Evolutionary conservation across 768 basidiomycete species (phyloP).

Genomic region (Macrolepiota albuminosa): DNA sequence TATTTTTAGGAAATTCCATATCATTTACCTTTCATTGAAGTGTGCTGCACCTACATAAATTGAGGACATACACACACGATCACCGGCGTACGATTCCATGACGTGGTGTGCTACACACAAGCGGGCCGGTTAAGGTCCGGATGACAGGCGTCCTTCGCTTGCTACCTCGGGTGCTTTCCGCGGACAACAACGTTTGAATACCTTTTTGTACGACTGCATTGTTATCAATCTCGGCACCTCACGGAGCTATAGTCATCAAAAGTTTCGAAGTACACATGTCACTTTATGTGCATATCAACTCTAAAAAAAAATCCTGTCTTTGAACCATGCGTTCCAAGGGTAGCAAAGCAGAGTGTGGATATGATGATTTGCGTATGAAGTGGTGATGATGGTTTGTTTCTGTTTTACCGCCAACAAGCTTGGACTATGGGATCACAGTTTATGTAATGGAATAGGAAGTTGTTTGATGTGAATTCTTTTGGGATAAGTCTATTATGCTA

Average conservation of each 20-base stretch:
- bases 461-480: too few species aligned
- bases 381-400: neutral
- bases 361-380: neutral
- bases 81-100: neutral
- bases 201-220: neutral
- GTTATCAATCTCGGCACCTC: neutral
- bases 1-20: slow-evolving; percentile 6
- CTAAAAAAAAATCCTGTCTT: neutral
- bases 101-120: neutral
- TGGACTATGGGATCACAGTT: too few species aligned
- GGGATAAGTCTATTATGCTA: too few species aligned
- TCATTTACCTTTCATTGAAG: neutral
- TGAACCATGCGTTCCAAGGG: neutral
- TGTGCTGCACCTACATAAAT: neutral
- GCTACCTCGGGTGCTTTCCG: neutral
- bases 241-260: neutral
- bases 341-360: neutral
- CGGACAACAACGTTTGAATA: neutral
- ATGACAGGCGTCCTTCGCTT: neutral
- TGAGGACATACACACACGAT: too few species aligned
- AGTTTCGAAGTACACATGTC: neutral
- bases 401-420: neutral
- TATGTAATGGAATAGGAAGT: too few species aligned
- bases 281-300: neutral
- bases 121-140: neutral